A percentile compares a stretch with the other conserved stretches of the same genome.
These are phyloP conservation scores for Kwoniella europaea DNA, from an alignment of 768 basidiomycete species.

Conservation along the genomic window DNA sequence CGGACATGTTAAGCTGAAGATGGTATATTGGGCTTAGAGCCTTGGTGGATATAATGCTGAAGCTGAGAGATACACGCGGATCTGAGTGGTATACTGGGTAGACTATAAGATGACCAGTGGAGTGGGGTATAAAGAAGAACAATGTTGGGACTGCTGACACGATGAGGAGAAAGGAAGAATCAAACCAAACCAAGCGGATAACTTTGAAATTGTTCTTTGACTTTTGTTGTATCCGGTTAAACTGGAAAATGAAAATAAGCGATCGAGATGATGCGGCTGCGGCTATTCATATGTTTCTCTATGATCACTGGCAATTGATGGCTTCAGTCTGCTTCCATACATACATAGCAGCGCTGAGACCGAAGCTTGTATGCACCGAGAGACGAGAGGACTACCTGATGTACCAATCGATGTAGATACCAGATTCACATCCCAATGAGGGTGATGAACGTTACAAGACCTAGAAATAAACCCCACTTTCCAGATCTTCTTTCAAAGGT, in stretches of 20 bases:
- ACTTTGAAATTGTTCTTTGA: neutral
- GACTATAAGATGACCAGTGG: too few species aligned
- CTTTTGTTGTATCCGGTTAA: neutral
- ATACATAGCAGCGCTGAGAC: too few species aligned
- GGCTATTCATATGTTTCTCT: neutral
- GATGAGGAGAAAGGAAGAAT: neutral
- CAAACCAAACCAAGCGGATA: neutral
- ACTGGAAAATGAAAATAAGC: neutral
- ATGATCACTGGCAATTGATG: too few species aligned
- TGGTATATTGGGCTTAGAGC: neutral
- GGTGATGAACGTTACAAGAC: neutral
- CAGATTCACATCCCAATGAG: too few species aligned
- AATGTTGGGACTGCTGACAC: too few species aligned
- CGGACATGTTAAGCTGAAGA: neutral
- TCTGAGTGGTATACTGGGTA: neutral
- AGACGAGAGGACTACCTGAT: too few species aligned
- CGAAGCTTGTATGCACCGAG: too few species aligned
- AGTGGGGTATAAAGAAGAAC: too few species aligned
- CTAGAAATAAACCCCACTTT: constrained; percentile 4
- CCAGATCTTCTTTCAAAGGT: constrained; percentile 27
- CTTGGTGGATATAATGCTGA: neutral
- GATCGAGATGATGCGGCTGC: neutral
- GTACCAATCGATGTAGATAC: too few species aligned
- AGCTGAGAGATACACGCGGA: neutral
- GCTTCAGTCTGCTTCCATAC: too few species aligned